Evolutionary conservation across 306 rosid genomes (phyloP), one percentile per base, ranked within the genome.

Genomic region (Abrus pulchellus): DNA sequence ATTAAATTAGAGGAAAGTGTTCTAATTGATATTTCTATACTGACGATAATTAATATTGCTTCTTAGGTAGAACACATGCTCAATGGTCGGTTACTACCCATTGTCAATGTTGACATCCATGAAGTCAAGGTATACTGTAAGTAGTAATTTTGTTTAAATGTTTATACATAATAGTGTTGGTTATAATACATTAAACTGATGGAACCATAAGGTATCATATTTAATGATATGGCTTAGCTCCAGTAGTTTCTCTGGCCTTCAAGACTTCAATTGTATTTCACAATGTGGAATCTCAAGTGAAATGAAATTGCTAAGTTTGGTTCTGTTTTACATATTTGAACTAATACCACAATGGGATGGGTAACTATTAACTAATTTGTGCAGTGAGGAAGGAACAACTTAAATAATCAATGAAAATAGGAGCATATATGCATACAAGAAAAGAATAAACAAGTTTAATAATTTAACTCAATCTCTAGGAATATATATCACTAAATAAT

Each of bases 11-110:
- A 53, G 77, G 79, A 66, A 71, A 54, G 13, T 68, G 59, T 72
- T 67, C 68, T 59, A 32, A 56, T 64, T 67, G 36, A 77, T 79
- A 70, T 76, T 55, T 34, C 64, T 67, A 36, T 75, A 54, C 73
- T 87, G 86, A 81, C 72, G 12, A 53, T 53, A 74, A 74, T 55
- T 80, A 33, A 57, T 75, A 67, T 72, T 82, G 78, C 83, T 79
- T 78, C 79, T 75, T 86, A 92, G 97, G 90, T 90, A 74, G 92
- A 92, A 76, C 91, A 90, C 86, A 81, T 86, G 84, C 80, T 92
- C 50, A 87, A 86, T 85, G 93, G 86, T 44, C 85, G 83, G 80
- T 81, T 92, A 81, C 77, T 72, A 52, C 83, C 90, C 32, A 78
- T 89, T 71, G 85, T 92, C 75, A 84, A 85, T 82, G 90, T 77